Evolutionary conservation across 495 filamentous ascomycete genomes (phyloP).

Genomic region (Neurospora tetraspora): DNA sequence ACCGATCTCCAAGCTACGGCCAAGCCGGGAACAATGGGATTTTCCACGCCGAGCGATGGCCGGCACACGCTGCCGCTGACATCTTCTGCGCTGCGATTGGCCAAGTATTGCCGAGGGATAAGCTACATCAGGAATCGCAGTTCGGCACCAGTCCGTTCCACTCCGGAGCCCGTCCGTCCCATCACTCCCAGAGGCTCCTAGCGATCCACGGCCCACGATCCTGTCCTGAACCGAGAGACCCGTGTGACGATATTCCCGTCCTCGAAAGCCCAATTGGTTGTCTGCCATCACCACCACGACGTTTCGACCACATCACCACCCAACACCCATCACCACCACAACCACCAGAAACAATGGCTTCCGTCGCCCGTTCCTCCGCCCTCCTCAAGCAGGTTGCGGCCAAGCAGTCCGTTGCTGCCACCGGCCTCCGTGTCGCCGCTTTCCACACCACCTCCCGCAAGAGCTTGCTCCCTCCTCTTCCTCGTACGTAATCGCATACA

Average conservation of each 20-base stretch:
- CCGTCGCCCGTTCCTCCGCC: constrained; percentile 42
- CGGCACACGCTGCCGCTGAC: neutral
- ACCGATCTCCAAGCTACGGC: neutral
- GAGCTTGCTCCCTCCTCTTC: constrained; percentile 48
- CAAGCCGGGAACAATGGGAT: neutral
- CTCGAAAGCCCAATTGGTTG: neutral
- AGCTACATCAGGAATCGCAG: neutral
- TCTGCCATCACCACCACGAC: neutral
- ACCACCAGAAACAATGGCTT: constrained; percentile 35
- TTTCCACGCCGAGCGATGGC: neutral
- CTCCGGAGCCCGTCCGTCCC: neutral
- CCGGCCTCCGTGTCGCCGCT: constrained; percentile 40
- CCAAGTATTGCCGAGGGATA: neutral
- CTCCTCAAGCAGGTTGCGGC: constrained; percentile 38
- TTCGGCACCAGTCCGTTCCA: neutral
- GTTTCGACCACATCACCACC: neutral
- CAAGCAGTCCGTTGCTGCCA: constrained; percentile 18
- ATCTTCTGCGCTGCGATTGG: neutral
- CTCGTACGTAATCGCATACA: constrained; percentile 15
- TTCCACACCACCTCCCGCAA: constrained; percentile 64
- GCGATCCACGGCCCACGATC: neutral
- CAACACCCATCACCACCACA: neutral
- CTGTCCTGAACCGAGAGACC: neutral
- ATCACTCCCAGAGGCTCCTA: neutral
- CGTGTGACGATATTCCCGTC: neutral